These are phyloP conservation scores for Diaporthe velutina DNA, from an alignment of 2,329 filamentous ascomycete genomes.

Conservation along the genomic window DNA sequence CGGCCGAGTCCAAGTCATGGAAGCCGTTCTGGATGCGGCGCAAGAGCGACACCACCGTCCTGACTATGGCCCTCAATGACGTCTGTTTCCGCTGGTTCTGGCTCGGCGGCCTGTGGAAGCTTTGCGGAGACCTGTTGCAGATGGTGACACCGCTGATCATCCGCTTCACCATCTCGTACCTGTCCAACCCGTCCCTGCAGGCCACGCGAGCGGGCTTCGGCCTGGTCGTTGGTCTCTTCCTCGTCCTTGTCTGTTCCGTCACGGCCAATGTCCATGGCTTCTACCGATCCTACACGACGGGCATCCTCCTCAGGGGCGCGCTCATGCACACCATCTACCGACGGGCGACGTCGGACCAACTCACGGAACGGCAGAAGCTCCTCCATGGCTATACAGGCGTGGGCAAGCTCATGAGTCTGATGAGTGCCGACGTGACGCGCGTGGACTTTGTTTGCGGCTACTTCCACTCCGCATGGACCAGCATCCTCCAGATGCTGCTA, in stretches of 20 bases:
- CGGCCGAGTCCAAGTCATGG: conserved; percentile 21
- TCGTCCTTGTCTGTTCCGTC: conserved; percentile 44
- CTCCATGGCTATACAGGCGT: conserved; percentile 41
- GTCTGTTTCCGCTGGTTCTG: conserved; percentile 49
- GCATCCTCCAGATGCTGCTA: conserved; percentile 48
- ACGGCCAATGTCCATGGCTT: conserved; percentile 46
- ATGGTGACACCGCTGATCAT: conserved; percentile 46
- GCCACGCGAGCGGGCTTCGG: conserved; percentile 43
- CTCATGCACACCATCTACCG: conserved; percentile 43
- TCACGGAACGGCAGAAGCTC: conserved; percentile 41
- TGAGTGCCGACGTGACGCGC: conserved; percentile 50
- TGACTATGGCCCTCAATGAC: conserved; percentile 47
- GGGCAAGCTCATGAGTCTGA: conserved; percentile 49
- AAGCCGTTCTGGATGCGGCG: conserved; percentile 46
- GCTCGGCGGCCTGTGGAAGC: conserved; percentile 46
- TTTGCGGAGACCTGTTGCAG: conserved; percentile 45
- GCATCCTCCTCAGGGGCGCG: conserved; percentile 42
- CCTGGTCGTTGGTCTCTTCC: conserved; percentile 44
- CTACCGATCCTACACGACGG: conserved; percentile 43
- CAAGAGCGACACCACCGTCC: conserved; percentile 44
- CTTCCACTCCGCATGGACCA: conserved; percentile 49
- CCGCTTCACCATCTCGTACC: conserved; percentile 43
- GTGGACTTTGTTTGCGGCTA: conserved; percentile 50
- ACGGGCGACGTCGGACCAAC: conserved; percentile 42
- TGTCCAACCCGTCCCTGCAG: conserved; percentile 43